Evolutionary conservation across 176 grass and related monocot species (phyloP).

Genomic region (Eragrostis curvula): DNA sequence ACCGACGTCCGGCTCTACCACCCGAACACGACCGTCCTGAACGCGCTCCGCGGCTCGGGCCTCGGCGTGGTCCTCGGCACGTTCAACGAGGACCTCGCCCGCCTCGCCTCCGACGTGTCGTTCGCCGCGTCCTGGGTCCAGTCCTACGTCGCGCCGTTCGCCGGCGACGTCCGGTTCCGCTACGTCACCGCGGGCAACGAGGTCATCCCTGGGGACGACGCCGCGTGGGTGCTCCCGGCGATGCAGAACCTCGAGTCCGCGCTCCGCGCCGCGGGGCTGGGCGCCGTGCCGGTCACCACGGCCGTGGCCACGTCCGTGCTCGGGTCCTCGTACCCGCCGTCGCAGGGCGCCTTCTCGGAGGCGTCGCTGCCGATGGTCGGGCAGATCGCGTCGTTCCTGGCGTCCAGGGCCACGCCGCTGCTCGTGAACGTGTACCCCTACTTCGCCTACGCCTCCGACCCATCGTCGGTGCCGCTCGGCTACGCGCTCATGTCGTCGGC

Average conservation of each 20-base stretch:
- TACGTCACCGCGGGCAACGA: constrained; percentile 89
- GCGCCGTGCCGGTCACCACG: constrained; percentile 67
- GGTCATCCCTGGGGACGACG: constrained; percentile 62
- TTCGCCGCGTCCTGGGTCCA: constrained; percentile 74
- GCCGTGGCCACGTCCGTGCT: constrained; percentile 63
- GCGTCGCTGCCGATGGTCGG: constrained; percentile 38
- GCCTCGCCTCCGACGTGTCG: constrained; percentile 53
- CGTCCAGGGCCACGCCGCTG: constrained; percentile 52
- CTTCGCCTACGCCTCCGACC: constrained; percentile 69
- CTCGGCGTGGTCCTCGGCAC: constrained; percentile 85
- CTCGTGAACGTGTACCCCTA: constrained; percentile 78
- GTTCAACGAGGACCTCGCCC: constrained; percentile 73
- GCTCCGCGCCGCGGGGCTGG: constrained; percentile 47
- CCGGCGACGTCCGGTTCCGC: constrained; percentile 63
- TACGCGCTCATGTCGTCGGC: constrained; percentile 75
- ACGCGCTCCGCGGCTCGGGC: constrained; percentile 61
- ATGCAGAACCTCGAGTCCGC: constrained; percentile 75
- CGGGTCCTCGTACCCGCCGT: constrained; percentile 67
- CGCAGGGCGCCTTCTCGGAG: constrained; percentile 61
- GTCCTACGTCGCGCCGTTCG: constrained; percentile 76
- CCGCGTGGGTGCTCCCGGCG: constrained; percentile 64
- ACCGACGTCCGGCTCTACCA: constrained; percentile 74
- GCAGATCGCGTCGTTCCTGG: constrained; percentile 61
- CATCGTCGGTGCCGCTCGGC: constrained; percentile 55
- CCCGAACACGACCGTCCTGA: constrained; percentile 62